These are phyloP conservation scores for Neurospora sp. DNA, from an alignment of 2,329 filamentous ascomycete species.

Conservation along the genomic window DNA sequence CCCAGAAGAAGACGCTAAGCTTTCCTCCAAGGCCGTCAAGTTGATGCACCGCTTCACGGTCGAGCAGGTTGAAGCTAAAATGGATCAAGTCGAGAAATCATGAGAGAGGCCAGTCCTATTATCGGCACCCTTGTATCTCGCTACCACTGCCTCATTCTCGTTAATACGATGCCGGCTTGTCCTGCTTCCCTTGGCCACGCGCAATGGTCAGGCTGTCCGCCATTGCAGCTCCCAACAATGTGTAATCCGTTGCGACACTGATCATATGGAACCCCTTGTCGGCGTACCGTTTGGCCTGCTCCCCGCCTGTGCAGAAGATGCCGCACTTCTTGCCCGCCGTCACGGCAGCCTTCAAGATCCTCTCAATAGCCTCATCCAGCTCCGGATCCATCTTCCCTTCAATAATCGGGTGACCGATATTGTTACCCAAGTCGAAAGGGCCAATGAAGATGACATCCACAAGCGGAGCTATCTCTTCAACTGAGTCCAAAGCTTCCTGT, in stretches of 20 bases:
- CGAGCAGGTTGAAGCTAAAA: constrained; percentile 56
- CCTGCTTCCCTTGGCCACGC: constrained; percentile 28
- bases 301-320: constrained; percentile 47
- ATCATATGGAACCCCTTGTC: constrained; percentile 54
- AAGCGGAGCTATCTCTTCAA: constrained; percentile 53
- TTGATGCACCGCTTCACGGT: constrained; percentile 70
- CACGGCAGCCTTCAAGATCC: constrained; percentile 45
- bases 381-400: constrained; percentile 49
- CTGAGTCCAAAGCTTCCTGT: constrained; percentile 46
- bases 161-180: constrained; percentile 33
- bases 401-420: constrained; percentile 52
- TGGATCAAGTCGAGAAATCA: constrained; percentile 47
- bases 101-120: constrained; percentile 4
- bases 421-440: constrained; percentile 57
- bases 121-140: not conserved
- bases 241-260: constrained; percentile 46
- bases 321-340: constrained; percentile 58
- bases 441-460: constrained; percentile 58
- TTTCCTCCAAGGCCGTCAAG: constrained; percentile 52
- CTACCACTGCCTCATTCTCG: constrained; percentile 8
- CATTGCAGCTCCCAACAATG: constrained; percentile 37
- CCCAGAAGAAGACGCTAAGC: constrained; percentile 41
- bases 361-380: constrained; percentile 49
- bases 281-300: constrained; percentile 44
- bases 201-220: constrained; percentile 38